Evolutionary conservation across 2,329 filamentous ascomycete species (phyloP).

Genomic region (Pseudogymnoascus verrucosus): DNA sequence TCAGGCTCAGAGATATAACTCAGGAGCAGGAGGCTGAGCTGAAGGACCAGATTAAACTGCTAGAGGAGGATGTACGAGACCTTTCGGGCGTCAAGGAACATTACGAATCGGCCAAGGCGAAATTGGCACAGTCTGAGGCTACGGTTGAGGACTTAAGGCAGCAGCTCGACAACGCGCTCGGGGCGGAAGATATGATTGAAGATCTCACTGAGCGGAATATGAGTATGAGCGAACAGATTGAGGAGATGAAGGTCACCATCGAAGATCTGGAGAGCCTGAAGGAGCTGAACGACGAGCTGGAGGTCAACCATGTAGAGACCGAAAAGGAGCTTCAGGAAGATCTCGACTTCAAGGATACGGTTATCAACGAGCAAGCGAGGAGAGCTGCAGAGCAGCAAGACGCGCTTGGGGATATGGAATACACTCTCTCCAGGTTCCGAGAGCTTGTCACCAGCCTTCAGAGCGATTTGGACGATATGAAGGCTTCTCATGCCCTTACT

Average conservation of each 20-base stretch:
- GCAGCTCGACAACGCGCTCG: conserved; percentile 81
- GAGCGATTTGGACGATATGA: conserved; percentile 82
- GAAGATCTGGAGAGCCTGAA: conserved; percentile 83
- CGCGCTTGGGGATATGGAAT: conserved; percentile 77
- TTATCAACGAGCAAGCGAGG: conserved; percentile 75
- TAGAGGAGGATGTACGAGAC: conserved; percentile 68
- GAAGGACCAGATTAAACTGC: conserved; percentile 61
- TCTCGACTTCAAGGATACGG: conserved; percentile 75
- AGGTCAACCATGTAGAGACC: conserved; percentile 85
- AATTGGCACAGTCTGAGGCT: conserved; percentile 62
- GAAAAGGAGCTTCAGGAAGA: conserved; percentile 93
- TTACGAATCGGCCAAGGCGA: conserved; percentile 62
- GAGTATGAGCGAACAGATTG: conserved; percentile 71
- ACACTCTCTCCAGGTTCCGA: conserved; percentile 79
- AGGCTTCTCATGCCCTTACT: conserved; percentile 83
- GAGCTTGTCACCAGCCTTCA: conserved; percentile 82
- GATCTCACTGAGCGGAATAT: conserved; percentile 84
- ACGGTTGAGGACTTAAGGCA: conserved; percentile 79
- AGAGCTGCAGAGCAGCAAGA: conserved; percentile 70
- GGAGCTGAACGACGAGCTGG: conserved; percentile 90
- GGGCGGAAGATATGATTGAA: conserved; percentile 90
- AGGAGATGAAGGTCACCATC: conserved; percentile 72
- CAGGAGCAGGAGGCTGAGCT: conserved; percentile 78
- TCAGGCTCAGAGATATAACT: conserved; percentile 77
- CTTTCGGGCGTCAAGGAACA: conserved; percentile 59